Evolutionary conservation across 2,329 filamentous ascomycete genomes (phyloP).

Genomic region (Ophioceras dolichostomum): DNA sequence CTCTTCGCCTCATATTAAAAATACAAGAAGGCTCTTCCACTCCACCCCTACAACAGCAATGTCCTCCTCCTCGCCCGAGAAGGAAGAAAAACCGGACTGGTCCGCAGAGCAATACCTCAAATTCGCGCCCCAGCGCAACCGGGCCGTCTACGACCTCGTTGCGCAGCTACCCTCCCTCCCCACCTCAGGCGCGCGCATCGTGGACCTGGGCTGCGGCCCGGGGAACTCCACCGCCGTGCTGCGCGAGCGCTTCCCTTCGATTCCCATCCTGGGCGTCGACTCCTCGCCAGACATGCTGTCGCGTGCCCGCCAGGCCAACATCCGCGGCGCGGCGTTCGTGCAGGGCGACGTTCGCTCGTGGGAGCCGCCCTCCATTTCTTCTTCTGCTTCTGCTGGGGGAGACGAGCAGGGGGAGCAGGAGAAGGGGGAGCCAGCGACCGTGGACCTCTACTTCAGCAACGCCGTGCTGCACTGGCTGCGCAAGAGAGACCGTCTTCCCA

Average conservation of each 20-base stretch:
- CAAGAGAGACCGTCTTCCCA: conserved; percentile 24
- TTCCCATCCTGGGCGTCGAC: conserved; percentile 38
- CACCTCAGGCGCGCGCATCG: conserved; percentile 25
- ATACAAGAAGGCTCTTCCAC: too few species aligned
- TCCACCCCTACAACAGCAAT: too few species aligned
- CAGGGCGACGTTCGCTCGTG: background rate
- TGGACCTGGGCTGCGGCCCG: conserved; percentile 49
- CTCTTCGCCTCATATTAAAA: too few species aligned
- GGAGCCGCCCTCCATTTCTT: background rate
- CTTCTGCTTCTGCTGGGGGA: too few species aligned
- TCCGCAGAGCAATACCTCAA: conserved; percentile 44
- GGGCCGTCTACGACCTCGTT: conserved; percentile 39
- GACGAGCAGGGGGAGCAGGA: background rate
- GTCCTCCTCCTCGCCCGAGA: too few species aligned
- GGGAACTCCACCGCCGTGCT: conserved; percentile 44
- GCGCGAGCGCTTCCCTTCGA: conserved; percentile 29
- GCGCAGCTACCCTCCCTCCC: conserved; percentile 25
- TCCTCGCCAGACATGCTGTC: conserved; percentile 41
- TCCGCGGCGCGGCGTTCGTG: conserved; percentile 30
- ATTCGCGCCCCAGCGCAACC: conserved; percentile 39
- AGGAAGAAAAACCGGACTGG: too few species aligned
- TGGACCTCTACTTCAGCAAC: conserved; percentile 40
- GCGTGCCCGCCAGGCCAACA: conserved; percentile 23
- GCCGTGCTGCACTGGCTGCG: conserved; percentile 48
- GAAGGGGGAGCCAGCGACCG: conserved; percentile 4